Evolutionary conservation across 1,284 basidiomycete species (phyloP).

Genomic region (Omphalotus olearius): DNA sequence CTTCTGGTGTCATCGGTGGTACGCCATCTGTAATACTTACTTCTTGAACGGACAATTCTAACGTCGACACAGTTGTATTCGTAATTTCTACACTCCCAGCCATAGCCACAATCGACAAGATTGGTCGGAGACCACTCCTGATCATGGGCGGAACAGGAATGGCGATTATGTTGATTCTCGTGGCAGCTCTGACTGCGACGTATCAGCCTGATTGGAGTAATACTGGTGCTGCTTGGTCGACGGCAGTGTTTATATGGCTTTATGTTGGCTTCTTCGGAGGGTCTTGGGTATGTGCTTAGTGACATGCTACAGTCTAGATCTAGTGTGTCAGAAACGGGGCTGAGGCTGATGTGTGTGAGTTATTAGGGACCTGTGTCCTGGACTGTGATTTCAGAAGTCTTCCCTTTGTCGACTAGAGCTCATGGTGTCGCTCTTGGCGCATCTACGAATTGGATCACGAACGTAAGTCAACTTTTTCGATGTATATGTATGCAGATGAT

Average conservation of each 20-base stretch:
- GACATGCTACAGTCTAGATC: no score
- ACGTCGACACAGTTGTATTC: slow-evolving; percentile 17
- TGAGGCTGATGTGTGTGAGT: not conserved
- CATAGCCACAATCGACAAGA: slow-evolving; percentile 20
- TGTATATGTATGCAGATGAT: slow-evolving; percentile 2
- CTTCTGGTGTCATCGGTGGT: slow-evolving; percentile 22
- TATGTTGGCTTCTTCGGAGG: slow-evolving; percentile 22
- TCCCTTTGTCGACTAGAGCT: slow-evolving; percentile 21
- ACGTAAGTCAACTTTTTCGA: slow-evolving; percentile 10
- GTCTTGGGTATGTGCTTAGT: slow-evolving; percentile 18
- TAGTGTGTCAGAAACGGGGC: no score
- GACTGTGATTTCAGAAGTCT: slow-evolving; percentile 24
- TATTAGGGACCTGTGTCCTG: slow-evolving; percentile 22
- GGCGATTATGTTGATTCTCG: slow-evolving; percentile 24
- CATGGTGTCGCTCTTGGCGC: slow-evolving; percentile 23
- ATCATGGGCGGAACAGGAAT: slow-evolving; percentile 22
- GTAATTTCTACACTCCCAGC: slow-evolving; percentile 22
- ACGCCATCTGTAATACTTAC: no score
- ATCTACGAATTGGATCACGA: slow-evolving; percentile 24
- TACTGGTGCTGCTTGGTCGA: slow-evolving; percentile 23
- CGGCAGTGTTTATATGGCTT: slow-evolving; percentile 31
- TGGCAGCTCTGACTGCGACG: slow-evolving; percentile 24
- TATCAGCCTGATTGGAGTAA: slow-evolving; percentile 23
- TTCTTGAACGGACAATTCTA: no score
- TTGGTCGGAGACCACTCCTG: slow-evolving; percentile 21